A percentile compares a stretch with the other conserved stretches of the same genome.
Conservation (phyloP, 140 eudicot genomes). For the Oenanthe javanica region DNA sequence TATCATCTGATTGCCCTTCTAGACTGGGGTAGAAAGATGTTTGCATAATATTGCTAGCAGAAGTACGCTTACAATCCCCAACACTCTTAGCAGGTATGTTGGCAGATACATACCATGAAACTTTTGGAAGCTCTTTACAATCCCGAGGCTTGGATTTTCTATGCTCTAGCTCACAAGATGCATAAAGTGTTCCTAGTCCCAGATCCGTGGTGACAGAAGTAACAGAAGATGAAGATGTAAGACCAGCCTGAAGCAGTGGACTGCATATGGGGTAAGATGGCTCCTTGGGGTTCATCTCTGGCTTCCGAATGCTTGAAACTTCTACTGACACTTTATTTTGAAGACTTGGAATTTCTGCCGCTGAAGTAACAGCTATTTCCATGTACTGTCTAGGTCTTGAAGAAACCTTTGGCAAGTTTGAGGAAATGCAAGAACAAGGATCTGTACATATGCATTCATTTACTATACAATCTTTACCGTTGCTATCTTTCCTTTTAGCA, state of each 20-base stretch:
- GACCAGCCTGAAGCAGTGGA: not conserved
- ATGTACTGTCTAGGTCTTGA: conserved; percentile 8
- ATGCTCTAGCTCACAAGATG: conserved; percentile 20
- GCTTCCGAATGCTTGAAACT: conserved; percentile 14
- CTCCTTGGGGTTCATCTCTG: not conserved
- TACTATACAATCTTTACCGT: conserved; percentile 19
- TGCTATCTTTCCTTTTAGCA: conserved; percentile 15
- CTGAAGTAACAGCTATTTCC: conserved; percentile 9
- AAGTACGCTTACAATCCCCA: conserved; percentile 15
- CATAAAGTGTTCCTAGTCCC: conserved; percentile 50
- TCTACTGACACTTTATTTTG: conserved; percentile 12
- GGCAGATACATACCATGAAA: conserved; percentile 17
- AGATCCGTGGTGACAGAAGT: conserved; percentile 52
- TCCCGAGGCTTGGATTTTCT: conserved; percentile 13
- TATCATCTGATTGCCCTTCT: conserved; percentile 18
- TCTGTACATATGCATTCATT: conserved; percentile 21
- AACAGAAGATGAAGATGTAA: conserved; percentile 26
- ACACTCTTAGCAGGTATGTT: conserved; percentile 14
- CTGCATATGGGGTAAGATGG: not conserved
- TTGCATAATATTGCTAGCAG: conserved; percentile 6
- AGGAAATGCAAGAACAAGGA: conserved; percentile 20
- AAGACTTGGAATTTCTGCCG: conserved; percentile 12
- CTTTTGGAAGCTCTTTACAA: conserved; percentile 11
- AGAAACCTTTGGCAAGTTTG: conserved; percentile 5
- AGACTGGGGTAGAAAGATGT: conserved; percentile 2